A percentile compares a stretch with the other conserved stretches of the same genome.
Conservation (phyloP, 2,329 filamentous ascomycete genomes). For the Ceratocystis destructans region DNA sequence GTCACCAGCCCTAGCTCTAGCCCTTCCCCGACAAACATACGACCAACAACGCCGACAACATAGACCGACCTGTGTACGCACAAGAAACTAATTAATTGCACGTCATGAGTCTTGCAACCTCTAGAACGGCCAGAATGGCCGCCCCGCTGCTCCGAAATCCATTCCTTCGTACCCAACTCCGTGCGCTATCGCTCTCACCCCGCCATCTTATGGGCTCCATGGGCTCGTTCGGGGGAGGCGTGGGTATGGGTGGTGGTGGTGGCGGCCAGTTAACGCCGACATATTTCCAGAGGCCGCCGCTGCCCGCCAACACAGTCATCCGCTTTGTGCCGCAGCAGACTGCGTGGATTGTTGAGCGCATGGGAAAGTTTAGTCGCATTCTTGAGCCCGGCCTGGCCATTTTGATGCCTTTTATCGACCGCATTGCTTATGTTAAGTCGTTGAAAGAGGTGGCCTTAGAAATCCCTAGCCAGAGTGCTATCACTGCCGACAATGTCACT, state of each 20-base stretch:
- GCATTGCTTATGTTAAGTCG: conserved; percentile 95
- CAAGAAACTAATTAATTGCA: not conserved
- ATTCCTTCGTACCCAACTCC: conserved; percentile 13
- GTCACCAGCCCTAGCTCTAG: not conserved
- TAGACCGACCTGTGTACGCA: not conserved
- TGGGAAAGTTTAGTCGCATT: conserved; percentile 94
- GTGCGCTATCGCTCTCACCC: conserved; percentile 23
- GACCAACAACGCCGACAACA: conserved; percentile 5
- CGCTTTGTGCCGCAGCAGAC: conserved; percentile 99
- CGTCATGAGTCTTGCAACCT: conserved; percentile 15
- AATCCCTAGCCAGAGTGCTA: conserved; percentile 93
- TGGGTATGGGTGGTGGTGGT: conserved; percentile 16
- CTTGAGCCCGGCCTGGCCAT: conserved; percentile 83
- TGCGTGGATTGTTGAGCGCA: conserved; percentile 98
- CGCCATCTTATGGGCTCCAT: conserved; percentile 26
- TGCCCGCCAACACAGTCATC: conserved; percentile 87
- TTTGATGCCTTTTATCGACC: conserved; percentile 78
- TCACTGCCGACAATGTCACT: conserved; percentile 96
- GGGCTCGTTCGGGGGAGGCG: conserved; percentile 22
- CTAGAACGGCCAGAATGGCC: conserved; percentile 17
- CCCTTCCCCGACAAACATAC: not conserved
- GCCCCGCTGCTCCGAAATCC: not conserved
- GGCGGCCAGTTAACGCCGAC: conserved; percentile 42
- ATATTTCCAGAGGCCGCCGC: conserved; percentile 62
- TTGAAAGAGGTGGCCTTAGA: conserved; percentile 93